phyloP scores from a whole-genome alignment of 2,329 filamentous ascomycete species.

The Ophiocordyceps camponoti-saundersi region DNA sequence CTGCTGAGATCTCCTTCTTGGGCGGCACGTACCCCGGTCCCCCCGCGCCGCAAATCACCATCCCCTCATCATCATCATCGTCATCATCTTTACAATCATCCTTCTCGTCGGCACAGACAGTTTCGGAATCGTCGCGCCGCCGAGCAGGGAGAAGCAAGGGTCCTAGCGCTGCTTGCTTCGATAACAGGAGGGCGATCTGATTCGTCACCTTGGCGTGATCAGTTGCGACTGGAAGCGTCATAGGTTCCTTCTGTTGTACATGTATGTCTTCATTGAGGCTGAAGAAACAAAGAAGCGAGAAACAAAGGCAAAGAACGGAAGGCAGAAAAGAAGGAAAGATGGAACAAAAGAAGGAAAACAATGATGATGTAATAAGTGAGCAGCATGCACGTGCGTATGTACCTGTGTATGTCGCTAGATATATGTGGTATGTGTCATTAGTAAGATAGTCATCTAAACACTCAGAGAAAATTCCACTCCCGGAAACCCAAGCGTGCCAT shows the following conservation, averaged over 20 bases:
- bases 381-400: not conserved
- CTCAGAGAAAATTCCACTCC: too few species aligned
- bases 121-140: conserved; percentile 2
- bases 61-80: not conserved
- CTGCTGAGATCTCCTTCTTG: not conserved
- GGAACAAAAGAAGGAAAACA: not conserved
- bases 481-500: too few species aligned
- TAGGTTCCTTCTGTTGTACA: too few species aligned
- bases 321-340: too few species aligned
- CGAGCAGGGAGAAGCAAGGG: conserved; percentile 9
- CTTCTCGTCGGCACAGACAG: not conserved
- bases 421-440: too few species aligned
- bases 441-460: too few species aligned
- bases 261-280: too few species aligned
- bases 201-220: conserved; percentile 22
- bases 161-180: conserved; percentile 17
- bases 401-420: too few species aligned
- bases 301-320: too few species aligned
- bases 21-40: not conserved
- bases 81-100: not conserved
- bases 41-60: not conserved
- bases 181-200: conserved; percentile 21
- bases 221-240: conserved; percentile 16
- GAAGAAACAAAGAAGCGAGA: too few species aligned
- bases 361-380: not conserved